A percentile compares a stretch with the other conserved stretches of the same genome.
phyloP scores from a whole-genome alignment of 176 grass and related monocot species.

The Cenchrus americanus region DNA sequence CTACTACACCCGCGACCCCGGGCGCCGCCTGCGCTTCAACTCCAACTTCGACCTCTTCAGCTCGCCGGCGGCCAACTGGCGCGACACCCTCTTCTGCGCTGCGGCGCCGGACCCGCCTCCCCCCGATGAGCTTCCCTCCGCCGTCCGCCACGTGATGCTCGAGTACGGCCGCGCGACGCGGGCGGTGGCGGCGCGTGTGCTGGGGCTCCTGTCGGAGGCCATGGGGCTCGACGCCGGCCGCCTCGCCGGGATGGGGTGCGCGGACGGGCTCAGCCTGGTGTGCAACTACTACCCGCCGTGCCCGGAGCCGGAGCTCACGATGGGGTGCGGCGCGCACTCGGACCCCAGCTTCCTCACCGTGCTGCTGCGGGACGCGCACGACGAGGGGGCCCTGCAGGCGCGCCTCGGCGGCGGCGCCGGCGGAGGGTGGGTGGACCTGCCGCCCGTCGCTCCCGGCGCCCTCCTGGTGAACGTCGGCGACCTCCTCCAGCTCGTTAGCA shows the following conservation, averaged over 20 bases:
- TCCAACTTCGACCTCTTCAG: constrained; percentile 37
- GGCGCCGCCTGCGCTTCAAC: neutral
- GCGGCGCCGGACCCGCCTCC: neutral
- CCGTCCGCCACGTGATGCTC: neutral
- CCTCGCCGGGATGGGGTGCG: constrained; percentile 2
- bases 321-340: constrained; percentile 21
- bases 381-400: neutral
- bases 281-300: constrained; percentile 88
- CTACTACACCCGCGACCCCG: neutral
- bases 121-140: neutral
- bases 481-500: constrained; percentile 1
- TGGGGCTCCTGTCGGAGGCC: neutral
- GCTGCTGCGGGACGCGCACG: neutral
- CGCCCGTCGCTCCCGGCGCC: neutral
- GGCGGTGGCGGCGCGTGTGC: neutral
- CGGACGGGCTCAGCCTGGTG: neutral
- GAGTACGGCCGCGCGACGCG: neutral
- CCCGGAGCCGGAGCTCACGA: constrained; percentile 50
- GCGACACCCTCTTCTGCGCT: constrained; percentile 18
- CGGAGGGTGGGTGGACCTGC: neutral
- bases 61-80: constrained; percentile 38
- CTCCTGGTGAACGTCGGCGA: constrained; percentile 1
- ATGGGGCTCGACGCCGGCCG: neutral
- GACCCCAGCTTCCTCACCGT: constrained; percentile 13
- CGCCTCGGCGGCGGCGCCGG: neutral